phyloP scores from a whole-genome alignment of 371 early-diverging fungal genomes.

The Syncephalastrum monosporum region DNA sequence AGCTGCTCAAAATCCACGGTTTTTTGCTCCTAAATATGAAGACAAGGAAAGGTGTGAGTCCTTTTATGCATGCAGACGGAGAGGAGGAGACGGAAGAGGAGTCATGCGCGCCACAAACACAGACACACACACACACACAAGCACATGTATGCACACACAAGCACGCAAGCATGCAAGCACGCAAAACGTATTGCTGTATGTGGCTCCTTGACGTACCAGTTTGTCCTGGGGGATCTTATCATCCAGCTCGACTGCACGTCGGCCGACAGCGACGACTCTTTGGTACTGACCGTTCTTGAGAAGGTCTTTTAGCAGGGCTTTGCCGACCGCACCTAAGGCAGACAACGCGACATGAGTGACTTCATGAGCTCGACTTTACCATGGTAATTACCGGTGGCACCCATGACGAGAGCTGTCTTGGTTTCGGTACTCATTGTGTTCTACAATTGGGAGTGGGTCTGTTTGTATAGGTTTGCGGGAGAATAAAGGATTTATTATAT shows the following conservation, averaged over 20 bases:
- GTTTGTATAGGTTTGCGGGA: not conserved
- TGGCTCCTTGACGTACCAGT: constrained; percentile 31
- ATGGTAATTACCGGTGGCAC: constrained; percentile 33
- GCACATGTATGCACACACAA: not conserved
- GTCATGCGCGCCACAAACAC: not conserved
- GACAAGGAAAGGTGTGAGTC: too few species aligned
- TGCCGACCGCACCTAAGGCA: constrained; percentile 67
- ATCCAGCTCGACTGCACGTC: constrained; percentile 55
- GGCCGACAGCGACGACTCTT: constrained; percentile 63
- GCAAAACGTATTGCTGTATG: not conserved
- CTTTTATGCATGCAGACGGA: not conserved
- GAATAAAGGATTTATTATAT: not conserved
- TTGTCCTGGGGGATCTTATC: constrained; percentile 54
- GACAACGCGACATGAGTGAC: not conserved
- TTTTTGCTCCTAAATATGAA: constrained; percentile 39
- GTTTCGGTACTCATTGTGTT: too few species aligned
- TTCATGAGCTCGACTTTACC: not conserved
- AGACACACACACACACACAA: not conserved
- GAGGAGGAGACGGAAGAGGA: not conserved
- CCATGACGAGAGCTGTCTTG: constrained; percentile 33
- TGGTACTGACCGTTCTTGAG: constrained; percentile 58
- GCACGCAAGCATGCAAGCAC: too few species aligned
- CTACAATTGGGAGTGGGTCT: not conserved
- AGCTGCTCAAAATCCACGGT: constrained; percentile 48
- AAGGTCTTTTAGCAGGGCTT: constrained; percentile 60